Percentiles rank a stretch among this genome's conserved stretches.
Evolutionary conservation across 2,329 filamentous ascomycete genomes (phyloP).

Genomic region (Cladosporium sp.): DNA sequence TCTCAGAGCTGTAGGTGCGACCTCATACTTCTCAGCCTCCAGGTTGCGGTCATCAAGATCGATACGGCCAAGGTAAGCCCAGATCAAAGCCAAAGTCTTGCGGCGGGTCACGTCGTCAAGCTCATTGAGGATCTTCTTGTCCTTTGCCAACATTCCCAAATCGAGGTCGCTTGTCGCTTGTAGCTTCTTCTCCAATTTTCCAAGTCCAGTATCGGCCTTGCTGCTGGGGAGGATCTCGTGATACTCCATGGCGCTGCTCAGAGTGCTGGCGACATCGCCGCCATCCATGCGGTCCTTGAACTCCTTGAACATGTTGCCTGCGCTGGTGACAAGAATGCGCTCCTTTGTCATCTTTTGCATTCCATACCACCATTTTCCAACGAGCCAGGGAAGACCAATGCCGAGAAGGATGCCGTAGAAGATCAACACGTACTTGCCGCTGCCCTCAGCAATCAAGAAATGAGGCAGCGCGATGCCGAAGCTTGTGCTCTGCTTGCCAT

Average conservation of each 20-base stretch:
- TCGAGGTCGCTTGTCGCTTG: slow-evolving; percentile 56
- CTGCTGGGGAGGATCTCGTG: slow-evolving; percentile 73
- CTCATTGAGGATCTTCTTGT: slow-evolving; percentile 74
- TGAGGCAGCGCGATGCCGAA: slow-evolving; percentile 95
- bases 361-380: slow-evolving; percentile 99
- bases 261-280: slow-evolving; percentile 74
- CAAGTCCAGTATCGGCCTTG: slow-evolving; percentile 76
- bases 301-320: slow-evolving; percentile 91
- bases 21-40: slow-evolving; percentile 83
- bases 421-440: slow-evolving; percentile 91
- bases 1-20: slow-evolving; percentile 81
- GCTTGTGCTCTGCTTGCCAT: slow-evolving; percentile 97
- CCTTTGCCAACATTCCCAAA: slow-evolving; percentile 67
- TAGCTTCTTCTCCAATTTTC: slow-evolving; percentile 80
- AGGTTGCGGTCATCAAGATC: slow-evolving; percentile 78
- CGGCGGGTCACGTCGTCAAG: slow-evolving; percentile 78
- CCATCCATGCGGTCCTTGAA: slow-evolving; percentile 84
- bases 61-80: slow-evolving; percentile 90
- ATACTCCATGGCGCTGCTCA: slow-evolving; percentile 87
- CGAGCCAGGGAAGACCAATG: slow-evolving; percentile 85
- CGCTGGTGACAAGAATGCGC: slow-evolving; percentile 87
- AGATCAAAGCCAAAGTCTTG: slow-evolving; percentile 86
- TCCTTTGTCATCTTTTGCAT: slow-evolving; percentile 92
- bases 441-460: slow-evolving; percentile 88
- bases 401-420: slow-evolving; percentile 87